A percentile compares a stretch with the other conserved stretches of the same genome.
Conservation (phyloP, 495 filamentous ascomycete genomes). For the Podospora didyma region DNA sequence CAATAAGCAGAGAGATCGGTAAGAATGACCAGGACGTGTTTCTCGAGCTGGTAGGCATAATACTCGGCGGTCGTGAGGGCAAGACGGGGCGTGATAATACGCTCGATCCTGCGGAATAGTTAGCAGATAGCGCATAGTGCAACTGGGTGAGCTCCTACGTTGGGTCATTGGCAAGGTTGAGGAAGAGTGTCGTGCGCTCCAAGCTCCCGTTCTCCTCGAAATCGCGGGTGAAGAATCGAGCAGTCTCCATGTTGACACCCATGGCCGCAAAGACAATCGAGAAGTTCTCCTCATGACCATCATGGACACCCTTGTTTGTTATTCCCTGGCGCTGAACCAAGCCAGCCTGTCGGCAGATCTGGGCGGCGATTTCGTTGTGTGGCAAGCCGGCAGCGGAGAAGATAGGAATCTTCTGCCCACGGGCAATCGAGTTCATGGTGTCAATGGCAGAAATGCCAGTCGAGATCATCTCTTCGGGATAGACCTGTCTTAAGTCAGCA, state of each 20-base stretch:
- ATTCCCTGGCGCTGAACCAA: slow-evolving; percentile 75
- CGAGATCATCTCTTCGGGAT: slow-evolving; percentile 99
- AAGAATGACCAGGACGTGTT: slow-evolving; percentile 98
- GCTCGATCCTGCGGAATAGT: slow-evolving; percentile 72
- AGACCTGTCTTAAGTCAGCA: slow-evolving; percentile 57
- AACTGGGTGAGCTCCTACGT: slow-evolving; percentile 57
- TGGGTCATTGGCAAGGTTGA: slow-evolving; percentile 98
- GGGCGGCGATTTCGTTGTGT: slow-evolving; percentile 97
- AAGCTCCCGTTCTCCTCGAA: slow-evolving; percentile 99
- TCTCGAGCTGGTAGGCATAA: slow-evolving; percentile 99
- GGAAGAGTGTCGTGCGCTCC: slow-evolving; percentile 94
- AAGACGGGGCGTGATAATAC: slow-evolving; percentile 99
- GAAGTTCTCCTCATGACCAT: slow-evolving; percentile 98
- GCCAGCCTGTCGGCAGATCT: slow-evolving; percentile 94
- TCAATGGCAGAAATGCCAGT: slow-evolving; percentile 99
- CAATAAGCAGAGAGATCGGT: slow-evolving; percentile 98
- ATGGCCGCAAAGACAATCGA: slow-evolving; percentile 98
- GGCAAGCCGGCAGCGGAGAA: slow-evolving; percentile 98
- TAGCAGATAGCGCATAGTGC: slow-evolving; percentile 12
- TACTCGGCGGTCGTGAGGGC: slow-evolving; percentile 98
- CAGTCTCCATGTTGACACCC: slow-evolving; percentile 99
- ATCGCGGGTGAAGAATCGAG: slow-evolving; percentile 95
- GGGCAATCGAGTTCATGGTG: slow-evolving; percentile 99
- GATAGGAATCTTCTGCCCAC: slow-evolving; percentile 99
- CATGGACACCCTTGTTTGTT: slow-evolving; percentile 89